These are phyloP conservation scores for Aspergillus kassunensis DNA, from an alignment of 495 filamentous ascomycete species.

Conservation along the genomic window DNA sequence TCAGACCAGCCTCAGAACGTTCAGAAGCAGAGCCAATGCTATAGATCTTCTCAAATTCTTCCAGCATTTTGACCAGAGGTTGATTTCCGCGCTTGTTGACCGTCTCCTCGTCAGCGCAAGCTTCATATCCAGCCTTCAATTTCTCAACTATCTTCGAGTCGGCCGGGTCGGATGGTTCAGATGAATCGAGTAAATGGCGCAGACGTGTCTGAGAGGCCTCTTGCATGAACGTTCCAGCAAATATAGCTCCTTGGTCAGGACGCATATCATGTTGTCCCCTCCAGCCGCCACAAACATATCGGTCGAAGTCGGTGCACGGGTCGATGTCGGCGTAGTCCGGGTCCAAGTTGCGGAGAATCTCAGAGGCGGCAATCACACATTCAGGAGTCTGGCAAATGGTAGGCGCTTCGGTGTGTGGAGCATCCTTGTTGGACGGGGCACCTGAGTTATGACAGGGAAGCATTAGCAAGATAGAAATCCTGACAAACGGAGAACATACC, in stretches of 20 bases:
- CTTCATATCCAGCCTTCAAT: conserved; percentile 57
- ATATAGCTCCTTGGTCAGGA: conserved; percentile 58
- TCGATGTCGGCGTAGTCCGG: conserved; percentile 61
- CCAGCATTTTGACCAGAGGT: conserved; percentile 50
- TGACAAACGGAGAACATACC: background rate
- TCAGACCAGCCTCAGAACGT: conserved; percentile 36
- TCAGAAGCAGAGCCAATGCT: conserved; percentile 39
- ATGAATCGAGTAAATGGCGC: conserved; percentile 59
- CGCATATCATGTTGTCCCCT: conserved; percentile 61
- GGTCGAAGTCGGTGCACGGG: conserved; percentile 66
- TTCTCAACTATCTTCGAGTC: conserved; percentile 65
- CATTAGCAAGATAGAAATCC: background rate
- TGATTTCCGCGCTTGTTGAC: conserved; percentile 50
- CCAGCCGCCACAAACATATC: conserved; percentile 68
- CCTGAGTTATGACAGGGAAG: background rate
- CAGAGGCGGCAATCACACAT: conserved; percentile 66
- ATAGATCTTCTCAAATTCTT: conserved; percentile 51
- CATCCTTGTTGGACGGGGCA: background rate
- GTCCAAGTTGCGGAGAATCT: conserved; percentile 63
- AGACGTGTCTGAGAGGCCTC: conserved; percentile 57
- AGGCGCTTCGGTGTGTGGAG: conserved; percentile 18
- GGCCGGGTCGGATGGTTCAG: conserved; percentile 43
- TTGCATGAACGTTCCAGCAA: conserved; percentile 54
- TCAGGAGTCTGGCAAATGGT: conserved; percentile 53
- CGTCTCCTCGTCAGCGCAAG: conserved; percentile 58